Conservation (phyloP, 1,284 basidiomycete species). For the Volvariella volvacea region DNA sequence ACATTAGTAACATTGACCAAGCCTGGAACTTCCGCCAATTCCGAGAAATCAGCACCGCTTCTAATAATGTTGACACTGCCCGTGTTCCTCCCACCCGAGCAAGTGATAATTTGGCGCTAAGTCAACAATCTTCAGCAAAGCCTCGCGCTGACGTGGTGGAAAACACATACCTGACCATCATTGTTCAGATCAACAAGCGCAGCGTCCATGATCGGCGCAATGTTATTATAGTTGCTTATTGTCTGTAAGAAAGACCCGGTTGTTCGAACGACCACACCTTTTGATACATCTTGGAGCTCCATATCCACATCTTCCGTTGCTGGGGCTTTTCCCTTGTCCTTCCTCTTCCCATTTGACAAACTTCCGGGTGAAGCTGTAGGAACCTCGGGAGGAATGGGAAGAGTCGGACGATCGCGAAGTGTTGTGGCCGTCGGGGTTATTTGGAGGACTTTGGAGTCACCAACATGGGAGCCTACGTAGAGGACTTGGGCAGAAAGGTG, state of each 20-base stretch:
- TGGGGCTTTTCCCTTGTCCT: conserved; percentile 27
- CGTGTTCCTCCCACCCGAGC: conserved; percentile 79
- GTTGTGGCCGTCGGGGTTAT: conserved; percentile 42
- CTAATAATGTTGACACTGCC: conserved; percentile 81
- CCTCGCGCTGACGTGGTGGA: too few species aligned
- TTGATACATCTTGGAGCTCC: conserved; percentile 17
- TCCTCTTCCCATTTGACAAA: conserved; percentile 18
- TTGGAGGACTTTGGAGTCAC: conserved; percentile 74
- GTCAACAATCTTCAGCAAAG: too few species aligned
- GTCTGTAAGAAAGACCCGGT: conserved; percentile 50
- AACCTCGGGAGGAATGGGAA: conserved; percentile 44
- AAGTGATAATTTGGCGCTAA: conserved; percentile 79
- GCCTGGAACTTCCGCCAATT: conserved; percentile 56
- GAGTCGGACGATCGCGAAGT: conserved; percentile 33
- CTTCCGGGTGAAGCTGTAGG: conserved; percentile 28
- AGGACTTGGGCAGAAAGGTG: conserved; percentile 72
- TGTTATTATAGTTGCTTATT: conserved; percentile 66
- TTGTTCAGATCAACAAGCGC: conserved; percentile 70
- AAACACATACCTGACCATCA: conserved; percentile 68
- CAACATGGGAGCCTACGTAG: conserved; percentile 79
- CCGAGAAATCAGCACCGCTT: conserved; percentile 81
- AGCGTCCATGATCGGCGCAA: conserved; percentile 88
- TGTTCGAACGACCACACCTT: conserved; percentile 44
- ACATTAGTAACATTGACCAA: conserved; percentile 52
- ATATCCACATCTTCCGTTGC: conserved; percentile 23